Percentiles rank a stretch among this genome's conserved stretches.
Conservation (phyloP, 768 basidiomycete species). For the Rhodotorula paludigena region DNA sequence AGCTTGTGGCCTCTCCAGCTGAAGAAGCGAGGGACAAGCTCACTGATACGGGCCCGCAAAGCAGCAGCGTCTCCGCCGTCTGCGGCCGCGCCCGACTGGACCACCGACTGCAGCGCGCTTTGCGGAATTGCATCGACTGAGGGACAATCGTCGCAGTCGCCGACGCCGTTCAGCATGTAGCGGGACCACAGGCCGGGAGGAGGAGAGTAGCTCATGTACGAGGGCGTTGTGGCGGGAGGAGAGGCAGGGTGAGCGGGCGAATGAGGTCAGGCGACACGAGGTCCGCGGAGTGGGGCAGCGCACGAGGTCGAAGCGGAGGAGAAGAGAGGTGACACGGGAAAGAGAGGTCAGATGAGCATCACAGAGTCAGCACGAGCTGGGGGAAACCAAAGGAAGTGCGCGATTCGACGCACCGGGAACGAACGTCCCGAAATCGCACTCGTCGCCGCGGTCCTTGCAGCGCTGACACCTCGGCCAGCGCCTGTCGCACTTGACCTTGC, state of each 20-base stretch:
- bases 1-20: too few relatives aligned
- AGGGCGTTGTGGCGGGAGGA: background rate
- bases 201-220: too few relatives aligned
- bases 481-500: conserved; percentile 20
- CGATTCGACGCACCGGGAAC: conserved; percentile 15
- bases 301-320: too few relatives aligned
- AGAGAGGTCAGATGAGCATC: too few relatives aligned
- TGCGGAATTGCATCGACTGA: too few relatives aligned
- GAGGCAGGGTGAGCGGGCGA: background rate
- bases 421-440: conserved; percentile 16
- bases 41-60: background rate
- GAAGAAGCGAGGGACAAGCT: background rate
- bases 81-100: too few relatives aligned
- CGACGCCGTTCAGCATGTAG: too few relatives aligned
- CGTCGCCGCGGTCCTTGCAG: conserved; percentile 9
- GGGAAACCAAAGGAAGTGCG: background rate
- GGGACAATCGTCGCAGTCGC: too few relatives aligned
- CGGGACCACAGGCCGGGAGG: too few relatives aligned
- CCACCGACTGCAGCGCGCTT: too few relatives aligned
- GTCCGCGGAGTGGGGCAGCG: background rate
- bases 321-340: too few relatives aligned
- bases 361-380: background rate
- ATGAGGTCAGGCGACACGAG: background rate
- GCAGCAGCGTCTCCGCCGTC: too few relatives aligned
- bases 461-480: conserved; percentile 12